Evolutionary conservation across 768 basidiomycete species (phyloP).

Genomic region (Calocera viscosa): DNA sequence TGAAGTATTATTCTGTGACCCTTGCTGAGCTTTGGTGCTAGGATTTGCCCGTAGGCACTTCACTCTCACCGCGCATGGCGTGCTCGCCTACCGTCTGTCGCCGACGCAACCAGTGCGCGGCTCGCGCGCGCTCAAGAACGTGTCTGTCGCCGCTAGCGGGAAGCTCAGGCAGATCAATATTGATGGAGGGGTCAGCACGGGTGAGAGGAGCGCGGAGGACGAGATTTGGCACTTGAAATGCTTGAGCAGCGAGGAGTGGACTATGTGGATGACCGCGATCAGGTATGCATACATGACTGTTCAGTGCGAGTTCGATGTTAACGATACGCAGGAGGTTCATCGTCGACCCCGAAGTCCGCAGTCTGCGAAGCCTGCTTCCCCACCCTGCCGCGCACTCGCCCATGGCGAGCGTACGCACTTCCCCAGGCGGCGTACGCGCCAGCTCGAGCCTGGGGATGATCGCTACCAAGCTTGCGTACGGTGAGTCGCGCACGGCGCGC

Average conservation of each 20-base stretch:
- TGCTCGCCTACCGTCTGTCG: slow-evolving; percentile 62
- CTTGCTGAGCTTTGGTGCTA: too few relatives aligned
- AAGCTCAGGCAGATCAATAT: slow-evolving; percentile 69
- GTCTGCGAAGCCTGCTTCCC: slow-evolving; percentile 30
- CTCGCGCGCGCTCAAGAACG: slow-evolving; percentile 44
- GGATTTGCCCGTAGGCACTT: slow-evolving; percentile 82
- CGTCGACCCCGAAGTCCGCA: slow-evolving; percentile 25
- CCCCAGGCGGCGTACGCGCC: not conserved
- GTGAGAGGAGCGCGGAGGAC: not conserved
- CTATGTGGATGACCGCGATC: slow-evolving; percentile 60
- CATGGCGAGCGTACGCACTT: not conserved
- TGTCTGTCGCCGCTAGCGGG: slow-evolving; percentile 61
- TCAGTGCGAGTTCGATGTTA: slow-evolving; percentile 17
- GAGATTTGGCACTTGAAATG: slow-evolving; percentile 71
- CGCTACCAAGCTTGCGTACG: not conserved
- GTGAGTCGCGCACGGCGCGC: not conserved
- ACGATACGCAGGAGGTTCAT: slow-evolving; percentile 45
- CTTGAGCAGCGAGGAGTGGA: slow-evolving; percentile 54
- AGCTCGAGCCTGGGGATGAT: not conserved
- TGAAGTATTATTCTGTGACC: too few relatives aligned
- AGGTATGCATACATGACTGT: slow-evolving; percentile 35
- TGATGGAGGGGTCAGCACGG: slow-evolving; percentile 41
- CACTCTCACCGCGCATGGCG: slow-evolving; percentile 49
- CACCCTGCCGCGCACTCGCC: slow-evolving; percentile 26
- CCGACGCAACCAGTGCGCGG: slow-evolving; percentile 62